Evolutionary conservation across 495 filamentous ascomycete species (phyloP), one percentile per base, ranked within the genome.

Genomic region (Xylaria intraflava): DNA sequence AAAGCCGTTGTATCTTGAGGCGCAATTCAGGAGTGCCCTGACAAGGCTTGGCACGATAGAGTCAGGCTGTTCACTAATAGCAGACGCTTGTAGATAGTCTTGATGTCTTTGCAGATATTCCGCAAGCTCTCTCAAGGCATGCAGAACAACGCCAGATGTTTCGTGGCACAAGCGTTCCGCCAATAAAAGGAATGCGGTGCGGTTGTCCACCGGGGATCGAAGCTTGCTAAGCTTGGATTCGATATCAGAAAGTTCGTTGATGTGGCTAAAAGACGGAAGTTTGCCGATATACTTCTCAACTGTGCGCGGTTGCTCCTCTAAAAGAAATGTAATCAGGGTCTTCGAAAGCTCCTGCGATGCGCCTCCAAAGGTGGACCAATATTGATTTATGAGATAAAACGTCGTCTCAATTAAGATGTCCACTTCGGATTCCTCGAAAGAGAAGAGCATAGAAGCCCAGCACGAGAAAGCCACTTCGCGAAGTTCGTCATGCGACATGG

Each of bases 51-150:
- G 68, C 44, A 99, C 74, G 23, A 92, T 80, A 14, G 79, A 71
- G 59, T 90, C 84, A 23, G 90, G 90, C 49, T 95, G 90, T 62
- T 95, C 89, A 57, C 85, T 90, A 30, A 90, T 76, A 45, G 90
- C 87, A 33, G 85, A 85, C 2, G 83, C 77, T 61, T 96, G 90
- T 19, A 99, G 69, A 60, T 90, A 90, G 12, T 79, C 78, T 62
- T 95, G 89, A 57, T 96, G 77, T 7, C 73, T 67, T 40, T 78
- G 73, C 17, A 99, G 76, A 56, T 84, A 96, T 4, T 74, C 72
- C 11, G 82, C 72, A 9, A 99, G 76, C 65, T 97, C 92, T 10
- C 70, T 71, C 40, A 99, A 65, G 20, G 89, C 87, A 59, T 88
- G 84, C 31, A 83, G 75, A 8, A 95, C 88, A 40, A 97, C 90